phyloP scores from a whole-genome alignment of 2,329 filamentous ascomycete species.

The Neofusicoccum cordaticola region DNA sequence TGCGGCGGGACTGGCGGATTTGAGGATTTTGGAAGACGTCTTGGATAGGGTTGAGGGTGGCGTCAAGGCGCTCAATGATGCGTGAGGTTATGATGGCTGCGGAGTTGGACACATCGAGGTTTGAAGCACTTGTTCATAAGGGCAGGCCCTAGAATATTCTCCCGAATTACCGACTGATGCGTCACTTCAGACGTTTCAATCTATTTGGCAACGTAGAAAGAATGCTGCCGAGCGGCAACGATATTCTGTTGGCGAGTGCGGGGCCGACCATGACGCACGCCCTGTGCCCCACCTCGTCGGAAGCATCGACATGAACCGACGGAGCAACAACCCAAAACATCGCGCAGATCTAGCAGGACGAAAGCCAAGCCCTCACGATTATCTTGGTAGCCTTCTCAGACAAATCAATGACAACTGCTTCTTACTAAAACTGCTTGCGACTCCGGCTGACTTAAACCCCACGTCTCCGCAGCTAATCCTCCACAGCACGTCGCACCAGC shows the following conservation, averaged over 20 bases:
- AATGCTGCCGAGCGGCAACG: not conserved
- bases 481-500: too few species aligned
- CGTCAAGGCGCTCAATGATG: slow-evolving; percentile 17
- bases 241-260: not conserved
- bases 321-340: not conserved
- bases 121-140: not conserved
- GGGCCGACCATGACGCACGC: not conserved
- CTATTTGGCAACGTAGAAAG: too few species aligned
- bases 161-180: too few species aligned
- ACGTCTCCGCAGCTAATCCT: not conserved
- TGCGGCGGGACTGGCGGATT: slow-evolving; percentile 33
- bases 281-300: not conserved
- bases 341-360: not conserved
- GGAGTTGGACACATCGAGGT: too few species aligned
- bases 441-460: not conserved
- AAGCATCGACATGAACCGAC: not conserved
- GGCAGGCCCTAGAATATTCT: not conserved
- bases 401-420: not conserved
- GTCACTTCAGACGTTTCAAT: too few species aligned
- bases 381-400: not conserved
- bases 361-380: not conserved
- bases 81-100: not conserved
- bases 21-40: slow-evolving; percentile 35
- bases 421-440: not conserved
- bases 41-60: slow-evolving; percentile 25